Conservation (phyloP, 1,284 basidiomycete species). For the Trichosporon ovoides region DNA sequence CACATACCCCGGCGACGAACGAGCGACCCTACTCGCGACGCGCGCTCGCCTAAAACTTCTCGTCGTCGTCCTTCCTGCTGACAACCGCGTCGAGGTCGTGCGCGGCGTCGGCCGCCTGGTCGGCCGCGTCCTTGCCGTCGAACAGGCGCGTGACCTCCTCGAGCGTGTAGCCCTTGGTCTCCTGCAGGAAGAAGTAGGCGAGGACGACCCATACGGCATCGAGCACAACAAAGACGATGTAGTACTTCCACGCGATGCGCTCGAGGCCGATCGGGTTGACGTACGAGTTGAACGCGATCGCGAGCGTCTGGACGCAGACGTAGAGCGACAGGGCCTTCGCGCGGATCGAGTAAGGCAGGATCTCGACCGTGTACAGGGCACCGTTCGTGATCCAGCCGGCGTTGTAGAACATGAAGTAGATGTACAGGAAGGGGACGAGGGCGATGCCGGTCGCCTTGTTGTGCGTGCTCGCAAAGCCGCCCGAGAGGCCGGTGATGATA, state of each 20-base stretch:
- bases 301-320: conserved; percentile 26
- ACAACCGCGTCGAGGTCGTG: background rate
- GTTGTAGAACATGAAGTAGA: conserved; percentile 62
- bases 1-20: no score
- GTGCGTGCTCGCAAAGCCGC: conserved; percentile 48
- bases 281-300: conserved; percentile 73
- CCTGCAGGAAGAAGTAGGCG: conserved; percentile 32
- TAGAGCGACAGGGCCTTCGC: conserved; percentile 25
- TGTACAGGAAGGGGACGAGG: conserved; percentile 63
- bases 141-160: conserved; percentile 29
- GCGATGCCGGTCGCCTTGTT: conserved; percentile 38
- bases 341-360: conserved; percentile 29
- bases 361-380: conserved; percentile 30
- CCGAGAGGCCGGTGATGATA: conserved; percentile 62
- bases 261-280: conserved; percentile 68
- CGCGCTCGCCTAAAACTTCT: background rate
- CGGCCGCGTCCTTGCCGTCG: conserved; percentile 15
- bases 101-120: background rate
- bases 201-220: background rate
- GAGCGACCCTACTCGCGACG: background rate
- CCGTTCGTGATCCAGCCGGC: conserved; percentile 5
- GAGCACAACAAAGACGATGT: conserved; percentile 50
- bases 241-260: conserved; percentile 23
- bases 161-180: conserved; percentile 35
- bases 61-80: background rate